Evolutionary conservation across 768 basidiomycete genomes (phyloP).

Genomic region (Suillus spraguei): DNA sequence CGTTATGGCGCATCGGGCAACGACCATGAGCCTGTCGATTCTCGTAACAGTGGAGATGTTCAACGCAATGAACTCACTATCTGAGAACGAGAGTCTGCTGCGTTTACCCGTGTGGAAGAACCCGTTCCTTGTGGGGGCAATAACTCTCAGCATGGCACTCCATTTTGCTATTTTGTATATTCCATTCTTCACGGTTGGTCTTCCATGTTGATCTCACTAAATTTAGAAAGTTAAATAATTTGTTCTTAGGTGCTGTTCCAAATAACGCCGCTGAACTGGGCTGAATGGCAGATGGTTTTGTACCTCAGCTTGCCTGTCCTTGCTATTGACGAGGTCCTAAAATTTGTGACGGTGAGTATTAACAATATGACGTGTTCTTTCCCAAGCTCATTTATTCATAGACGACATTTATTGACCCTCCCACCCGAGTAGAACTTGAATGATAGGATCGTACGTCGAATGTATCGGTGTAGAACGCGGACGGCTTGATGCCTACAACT

Average conservation of each 20-base stretch:
- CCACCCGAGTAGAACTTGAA: conserved; percentile 50
- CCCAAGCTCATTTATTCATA: conserved; percentile 23
- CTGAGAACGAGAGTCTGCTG: conserved; percentile 94
- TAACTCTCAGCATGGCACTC: conserved; percentile 87
- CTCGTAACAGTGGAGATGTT: conserved; percentile 97
- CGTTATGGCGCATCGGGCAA: conserved; percentile 81
- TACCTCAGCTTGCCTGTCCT: conserved; percentile 87
- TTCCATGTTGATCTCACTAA: neutral
- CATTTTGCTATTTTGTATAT: conserved; percentile 97
- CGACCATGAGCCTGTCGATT: conserved; percentile 96
- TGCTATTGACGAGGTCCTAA: conserved; percentile 87
- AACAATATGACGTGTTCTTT: conserved; percentile 3
- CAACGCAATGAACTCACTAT: conserved; percentile 97
- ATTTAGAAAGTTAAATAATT: neutral
- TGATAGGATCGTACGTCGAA: neutral
- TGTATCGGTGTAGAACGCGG: neutral
- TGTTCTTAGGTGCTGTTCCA: conserved; percentile 72
- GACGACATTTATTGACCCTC: conserved; percentile 61
- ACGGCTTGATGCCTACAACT: neutral
- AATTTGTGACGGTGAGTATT: conserved; percentile 72
- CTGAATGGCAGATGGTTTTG: conserved; percentile 94
- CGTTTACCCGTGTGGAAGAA: conserved; percentile 94
- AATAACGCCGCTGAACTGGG: conserved; percentile 92
- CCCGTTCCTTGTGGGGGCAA: conserved; percentile 87
- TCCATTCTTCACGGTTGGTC: conserved; percentile 89